Evolutionary conservation across 129 eudicot species (phyloP).

Genomic region (Tagetes patula): DNA sequence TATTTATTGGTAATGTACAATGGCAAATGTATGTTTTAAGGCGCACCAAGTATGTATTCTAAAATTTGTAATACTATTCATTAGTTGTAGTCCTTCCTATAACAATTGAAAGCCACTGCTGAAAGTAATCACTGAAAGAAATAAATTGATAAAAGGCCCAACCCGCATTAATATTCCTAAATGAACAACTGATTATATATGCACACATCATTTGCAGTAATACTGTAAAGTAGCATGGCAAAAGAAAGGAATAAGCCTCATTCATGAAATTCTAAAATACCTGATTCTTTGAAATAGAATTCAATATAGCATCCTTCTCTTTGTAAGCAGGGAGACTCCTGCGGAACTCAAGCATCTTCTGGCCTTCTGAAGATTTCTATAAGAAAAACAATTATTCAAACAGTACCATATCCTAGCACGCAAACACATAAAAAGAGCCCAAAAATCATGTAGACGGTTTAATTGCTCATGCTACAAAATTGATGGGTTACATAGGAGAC

Average conservation of each 20-base stretch:
- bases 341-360: conserved; percentile 66
- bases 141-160: not conserved
- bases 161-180: not conserved
- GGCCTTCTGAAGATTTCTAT: conserved; percentile 73
- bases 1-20: not conserved
- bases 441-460: conserved; percentile 5
- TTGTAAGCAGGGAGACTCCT: conserved; percentile 76
- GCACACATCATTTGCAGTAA: not conserved
- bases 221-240: not conserved
- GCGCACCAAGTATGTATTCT: not conserved
- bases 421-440: not conserved
- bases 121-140: not conserved
- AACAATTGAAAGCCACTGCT: not conserved
- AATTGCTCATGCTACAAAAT: not conserved
- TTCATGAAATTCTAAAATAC: conserved; percentile 29
- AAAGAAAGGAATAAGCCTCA: not conserved
- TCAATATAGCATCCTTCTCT: conserved; percentile 72
- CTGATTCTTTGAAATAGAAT: conserved; percentile 67
- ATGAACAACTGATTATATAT: not conserved
- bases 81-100: not conserved
- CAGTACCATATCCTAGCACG: conserved; percentile 12
- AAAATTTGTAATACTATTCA: not conserved
- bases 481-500: conserved; percentile 29
- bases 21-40: conserved; percentile 6
- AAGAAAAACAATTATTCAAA: conserved; percentile 23